Base-by-base conservation (phyloP, 2,329 filamentous ascomycete species). In the Septoria petroselini region DNA sequence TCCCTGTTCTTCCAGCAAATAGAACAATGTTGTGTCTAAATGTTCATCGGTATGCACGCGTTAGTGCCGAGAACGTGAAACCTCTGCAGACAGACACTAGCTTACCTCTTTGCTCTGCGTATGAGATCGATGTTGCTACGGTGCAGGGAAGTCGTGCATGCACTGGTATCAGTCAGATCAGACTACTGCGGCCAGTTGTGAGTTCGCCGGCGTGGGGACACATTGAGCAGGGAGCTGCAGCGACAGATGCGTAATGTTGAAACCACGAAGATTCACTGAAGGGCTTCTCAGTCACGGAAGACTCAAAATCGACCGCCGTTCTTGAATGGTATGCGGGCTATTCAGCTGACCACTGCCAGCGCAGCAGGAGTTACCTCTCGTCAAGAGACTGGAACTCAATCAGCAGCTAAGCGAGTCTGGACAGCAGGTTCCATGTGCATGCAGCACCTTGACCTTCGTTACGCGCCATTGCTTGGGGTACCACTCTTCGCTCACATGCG, bases 21-120 rank as follows among this genome's bases (percentile, higher is more conserved):
- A 33, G 30, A 33, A 12, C 19, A 9, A 23, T 7, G n/a, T n/a
- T n/a, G n/a, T n/a, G n/a, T n/a, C n/a, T n/a, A n/a, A n/a, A n/a
- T n/a, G n/a, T 21, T n/a, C 18, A 21, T 6, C 18, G 23, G 6
- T 3, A 9, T 23, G 9, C 37, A 14, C 12, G 8, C 23, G 12
- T 14, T 39, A 33, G 29, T 38, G 42, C 21, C 42, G 35, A 21
- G 31, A 18, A 30, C 4, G 18, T 46, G 42, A 46, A 17, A 46
- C 33, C 29, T 15, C 19, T 46, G 42, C 33, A 38, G 42, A 37
- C 42, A 38, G 2, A 21, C 42, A 33, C 17, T 46, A 38, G 33
- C 33, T 19, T 38, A 12, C 33, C 6, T 17, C n/a, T n/a, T 6
- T n/a, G n/a, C n/a, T n/a, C n/a, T n/a, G n/a, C n/a, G n/a, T n/a